phyloP scores from a whole-genome alignment of 768 basidiomycete species.

The Kwoniella heveanensis region DNA sequence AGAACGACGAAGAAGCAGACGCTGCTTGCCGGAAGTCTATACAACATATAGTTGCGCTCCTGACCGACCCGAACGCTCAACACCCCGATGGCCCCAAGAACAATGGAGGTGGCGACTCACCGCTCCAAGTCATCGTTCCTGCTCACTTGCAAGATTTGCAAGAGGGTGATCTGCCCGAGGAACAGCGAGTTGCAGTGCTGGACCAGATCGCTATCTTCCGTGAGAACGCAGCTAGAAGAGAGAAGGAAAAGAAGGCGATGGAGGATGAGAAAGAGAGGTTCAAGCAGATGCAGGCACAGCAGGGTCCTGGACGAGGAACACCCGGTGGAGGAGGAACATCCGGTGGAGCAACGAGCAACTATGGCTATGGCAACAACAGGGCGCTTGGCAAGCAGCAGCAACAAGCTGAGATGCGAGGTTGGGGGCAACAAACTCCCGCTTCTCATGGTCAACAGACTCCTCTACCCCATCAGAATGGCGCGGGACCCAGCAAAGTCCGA shows the following conservation, averaged over 20 bases:
- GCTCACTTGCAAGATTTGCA: conserved; percentile 96
- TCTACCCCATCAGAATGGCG: conserved; percentile 23
- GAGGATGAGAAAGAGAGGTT: conserved; percentile 53
- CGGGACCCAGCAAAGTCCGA: conserved; percentile 58
- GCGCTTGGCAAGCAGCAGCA: conserved; percentile 66
- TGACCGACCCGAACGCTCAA: conserved; percentile 75
- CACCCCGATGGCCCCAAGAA: conserved; percentile 60
- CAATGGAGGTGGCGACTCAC: conserved; percentile 30
- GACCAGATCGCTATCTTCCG: conserved; percentile 96
- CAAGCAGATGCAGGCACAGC: conserved; percentile 58
- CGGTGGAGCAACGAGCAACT: conserved; percentile 26
- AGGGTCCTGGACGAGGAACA: conserved; percentile 1
- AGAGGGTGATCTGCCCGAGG: conserved; percentile 95
- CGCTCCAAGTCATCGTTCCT: conserved; percentile 63
- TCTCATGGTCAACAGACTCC: conserved; percentile 17
- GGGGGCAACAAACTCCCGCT: conserved; percentile 40
- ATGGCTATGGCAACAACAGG: conserved; percentile 60
- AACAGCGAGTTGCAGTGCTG: conserved; percentile 84
- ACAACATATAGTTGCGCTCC: conserved; percentile 63
- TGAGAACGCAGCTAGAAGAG: conserved; percentile 86
- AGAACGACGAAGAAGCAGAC: conserved; percentile 72
- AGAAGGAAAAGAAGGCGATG: conserved; percentile 76
- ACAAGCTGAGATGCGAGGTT: conserved; percentile 17
- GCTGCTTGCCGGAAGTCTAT: conserved; percentile 65
- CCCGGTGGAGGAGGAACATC: conserved; percentile 13